Base-by-base conservation (phyloP, 306 rosid species). In the Mimosa bimucronata region DNA sequence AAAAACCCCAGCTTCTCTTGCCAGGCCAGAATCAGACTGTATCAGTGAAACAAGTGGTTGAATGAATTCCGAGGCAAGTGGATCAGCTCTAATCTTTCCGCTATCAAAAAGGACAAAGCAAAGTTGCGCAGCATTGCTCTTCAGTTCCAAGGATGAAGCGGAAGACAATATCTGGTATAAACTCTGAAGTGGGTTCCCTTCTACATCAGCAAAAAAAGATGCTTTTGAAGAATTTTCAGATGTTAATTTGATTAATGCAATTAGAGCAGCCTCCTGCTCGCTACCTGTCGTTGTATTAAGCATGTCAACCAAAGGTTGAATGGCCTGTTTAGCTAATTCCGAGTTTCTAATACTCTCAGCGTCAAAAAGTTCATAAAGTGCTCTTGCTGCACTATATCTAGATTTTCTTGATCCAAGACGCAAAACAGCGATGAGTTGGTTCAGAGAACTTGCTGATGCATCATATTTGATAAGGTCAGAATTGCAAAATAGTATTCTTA, bases 361-460 rank as follows among this genome's bases (percentile, higher is more conserved):
- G 57, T 86, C 88, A 74, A 91, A 95, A 81, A 95, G 97, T 84
- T 90, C 97, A 68, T 85, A 69, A 45, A 95, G 92, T 58, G 98
- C 97, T 84, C 96, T 90, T 48, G 98, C 94, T 75, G 97, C 98
- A 85, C 92, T 90, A 77, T 85, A 92, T 87, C 98, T 92, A 84
- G 98, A 92, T 85, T 87, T 89, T 91, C 96, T 95, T 73, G 98
- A 95, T 80, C 98, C 98, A 75, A 95, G 89, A 76, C 97, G 98
- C 88, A 95, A 83, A 78, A 95, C 98, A 55, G 98, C 98, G 72
- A 92, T 88, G 66, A 95, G 97, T 84, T 95, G 97, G 82, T 89
- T 95, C 85, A 95, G 71, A 50, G 98, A 91, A 87, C 91, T 92
- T 57, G 83, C 80, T 6, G 98, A 85, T 80, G 97, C 98, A 84